These are phyloP conservation scores for Chytriomyces confervae DNA, from an alignment of 192 early-diverging fungal genomes.

Conservation along the genomic window DNA sequence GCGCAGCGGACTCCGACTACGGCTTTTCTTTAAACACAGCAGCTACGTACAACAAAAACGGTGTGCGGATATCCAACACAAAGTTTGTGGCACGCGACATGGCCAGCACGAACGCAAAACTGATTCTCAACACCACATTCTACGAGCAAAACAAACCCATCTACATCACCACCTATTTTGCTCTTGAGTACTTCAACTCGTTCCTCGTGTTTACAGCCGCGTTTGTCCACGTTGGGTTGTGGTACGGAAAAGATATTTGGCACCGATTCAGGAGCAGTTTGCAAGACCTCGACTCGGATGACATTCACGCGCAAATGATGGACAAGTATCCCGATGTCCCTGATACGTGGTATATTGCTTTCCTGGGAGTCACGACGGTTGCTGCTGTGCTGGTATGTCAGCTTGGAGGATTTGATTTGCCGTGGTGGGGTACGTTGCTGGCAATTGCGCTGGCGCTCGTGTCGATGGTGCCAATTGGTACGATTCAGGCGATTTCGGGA, in stretches of 20 bases:
- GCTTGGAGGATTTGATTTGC: constrained; percentile 44
- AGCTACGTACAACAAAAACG: neutral
- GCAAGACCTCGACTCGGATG: constrained; percentile 29
- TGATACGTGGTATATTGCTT: constrained; percentile 57
- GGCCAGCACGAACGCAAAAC: neutral
- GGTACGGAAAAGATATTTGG: constrained; percentile 56
- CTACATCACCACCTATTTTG: constrained; percentile 35
- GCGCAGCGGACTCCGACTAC: neutral
- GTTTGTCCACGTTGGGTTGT: constrained; percentile 66
- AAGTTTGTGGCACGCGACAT: constrained; percentile 2
- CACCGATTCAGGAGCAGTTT: constrained; percentile 15
- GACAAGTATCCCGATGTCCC: constrained; percentile 64
- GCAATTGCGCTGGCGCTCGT: constrained; percentile 63
- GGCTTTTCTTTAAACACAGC: neutral
- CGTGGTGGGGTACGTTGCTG: constrained; percentile 67
- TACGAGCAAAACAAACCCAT: constrained; percentile 22
- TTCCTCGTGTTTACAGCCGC: constrained; percentile 61
- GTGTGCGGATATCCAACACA: neutral
- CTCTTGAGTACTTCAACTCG: constrained; percentile 34
- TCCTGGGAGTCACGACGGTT: constrained; percentile 42
- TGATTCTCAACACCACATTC: constrained; percentile 14
- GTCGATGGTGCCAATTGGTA: constrained; percentile 80
- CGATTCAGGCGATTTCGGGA: constrained; percentile 81
- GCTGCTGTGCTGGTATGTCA: constrained; percentile 48
- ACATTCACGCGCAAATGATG: constrained; percentile 75